Evolutionary conservation across 306 rosid species (phyloP), one percentile per base, ranked within the genome.

Genomic region (Vigna nakashimae): DNA sequence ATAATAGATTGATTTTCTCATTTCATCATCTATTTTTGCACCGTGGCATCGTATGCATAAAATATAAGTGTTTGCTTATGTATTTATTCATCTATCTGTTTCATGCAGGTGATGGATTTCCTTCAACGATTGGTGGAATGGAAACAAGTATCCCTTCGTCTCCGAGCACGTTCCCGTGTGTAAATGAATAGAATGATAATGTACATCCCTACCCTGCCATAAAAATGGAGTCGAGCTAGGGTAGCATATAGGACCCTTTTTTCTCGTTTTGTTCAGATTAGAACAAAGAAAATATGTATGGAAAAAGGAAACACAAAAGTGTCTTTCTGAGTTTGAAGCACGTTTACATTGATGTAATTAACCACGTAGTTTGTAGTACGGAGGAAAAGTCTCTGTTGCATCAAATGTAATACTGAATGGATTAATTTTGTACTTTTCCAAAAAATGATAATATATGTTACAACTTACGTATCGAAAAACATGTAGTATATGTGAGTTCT

Each of bases 51-150:
- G 20, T 24, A 26, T 69, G 69, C 71, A 49, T 46, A 71, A 42
- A 46, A 75, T 55, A 65, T 9, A 30, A 30, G 52, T 49, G 4
- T 40, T 0, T 15, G 5, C 38, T 36, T 20, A 53, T 20, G 34
- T 45, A 65, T 53, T 81, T 2, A 24, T 74, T 11, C 1, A 32
- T 53, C 42, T 9, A 40, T 57, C 52, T 14, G 52, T 68, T 63
- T 76, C 49, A 73, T 82, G 56, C 79, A 92, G 97, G 97, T 92
- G 11, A 90, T 83, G 96, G 91, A 87, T 38, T 92, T 92, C 70
- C 93, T 92, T 75, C 87, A 85, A 64, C 90, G 91, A 67, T 81
- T 92, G 80, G 97, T 84, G 22, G 87, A 84, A 65, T 88, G 92
- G 93, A 88, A 92, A 73, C 82, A 73, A 77, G 75, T 66, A 38